Evolutionary conservation across 192 early-diverging fungal species (phyloP), one percentile per base, ranked within the genome.

Genomic region (Pecoramyces ruminantium): DNA sequence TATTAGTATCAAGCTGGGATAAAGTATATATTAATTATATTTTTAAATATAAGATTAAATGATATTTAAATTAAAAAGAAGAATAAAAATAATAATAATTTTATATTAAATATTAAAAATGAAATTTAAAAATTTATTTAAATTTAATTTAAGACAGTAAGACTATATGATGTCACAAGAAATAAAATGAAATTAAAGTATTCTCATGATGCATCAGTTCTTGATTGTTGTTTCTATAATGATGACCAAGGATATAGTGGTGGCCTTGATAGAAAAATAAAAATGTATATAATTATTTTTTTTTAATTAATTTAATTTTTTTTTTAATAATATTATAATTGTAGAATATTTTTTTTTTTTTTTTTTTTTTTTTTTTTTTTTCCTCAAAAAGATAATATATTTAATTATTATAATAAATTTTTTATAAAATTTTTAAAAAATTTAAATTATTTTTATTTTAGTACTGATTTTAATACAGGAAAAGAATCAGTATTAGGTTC

Each of bases 1-100:
- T 99, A 28, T 88, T 96, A 38, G 93, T 90, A 25, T 91, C 93
- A 25, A 95, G 94, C 51, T 99, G 97, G 97, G 96, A 99, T 84
- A 91, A 92, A 86, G 94, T 95, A 86, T 15, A 34, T 6, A 34
- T 34, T n/a, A n/a, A n/a, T n/a, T n/a, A n/a, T n/a, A n/a, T n/a
- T n/a, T n/a, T n/a, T n/a, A n/a, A n/a, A n/a, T n/a, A n/a, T n/a
- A n/a, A n/a, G n/a, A n/a, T n/a, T n/a, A n/a, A n/a, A n/a, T n/a
- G n/a, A n/a, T n/a, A n/a, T n/a, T n/a, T n/a, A n/a, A n/a, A n/a
- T n/a, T n/a, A n/a, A n/a, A n/a, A n/a, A n/a, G n/a, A n/a, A n/a
- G n/a, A n/a, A n/a, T n/a, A n/a, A n/a, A n/a, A n/a, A n/a, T n/a
- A n/a, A n/a, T n/a, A n/a, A n/a, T n/a, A n/a, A n/a, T n/a, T n/a